Base-by-base conservation (phyloP, 2,329 filamentous ascomycete genomes). In the Exophiala xenobiotica region DNA sequence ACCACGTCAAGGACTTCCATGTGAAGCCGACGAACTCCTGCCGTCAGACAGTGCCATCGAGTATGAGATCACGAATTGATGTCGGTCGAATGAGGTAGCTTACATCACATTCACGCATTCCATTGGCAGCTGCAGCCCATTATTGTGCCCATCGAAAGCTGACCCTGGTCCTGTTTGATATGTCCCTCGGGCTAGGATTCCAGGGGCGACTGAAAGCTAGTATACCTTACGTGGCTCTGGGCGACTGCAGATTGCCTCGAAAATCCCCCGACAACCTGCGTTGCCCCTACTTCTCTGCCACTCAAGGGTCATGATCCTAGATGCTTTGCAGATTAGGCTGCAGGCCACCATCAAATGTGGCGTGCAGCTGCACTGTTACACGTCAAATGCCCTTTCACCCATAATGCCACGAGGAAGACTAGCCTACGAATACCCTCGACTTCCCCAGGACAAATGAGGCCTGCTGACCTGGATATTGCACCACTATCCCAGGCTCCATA, bases 61-160 rank as follows among this genome's bases (percentile, higher is more conserved):
- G 12, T 27, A 12, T 27, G 14, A 3, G 14, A 31, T 31, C 4
- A 4, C 27, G n/a, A 31, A 31, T 39, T 44, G 29, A 26, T 27
- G 31, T 44, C 22, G 19, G 11, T 38, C 47, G 47, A 43, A 43
- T 38, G 20, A 43, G 26, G 39, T 12, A 37, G 19, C 31, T 49
- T 43, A 43, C 29, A 27, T 38, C 12, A 44, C 20, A 14, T n/a
- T 26, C 39, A 26, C 16, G 47, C 47, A 50, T 27, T 38, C 29
- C 11, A 50, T 45, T 50, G 48, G 48, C n/a, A 33, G 18, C 5
- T 4, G 31, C 31, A 35, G 18, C n/a, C n/a, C n/a, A n/a, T n/a
- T n/a, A n/a, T n/a, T n/a, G n/a, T n/a, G n/a, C n/a, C n/a, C n/a
- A n/a, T n/a, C n/a, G n/a, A n/a, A n/a, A n/a, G n/a, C n/a, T n/a